phyloP scores from a whole-genome alignment of 108 stramenopile species.

The Cylindrotheca fusiformis region DNA sequence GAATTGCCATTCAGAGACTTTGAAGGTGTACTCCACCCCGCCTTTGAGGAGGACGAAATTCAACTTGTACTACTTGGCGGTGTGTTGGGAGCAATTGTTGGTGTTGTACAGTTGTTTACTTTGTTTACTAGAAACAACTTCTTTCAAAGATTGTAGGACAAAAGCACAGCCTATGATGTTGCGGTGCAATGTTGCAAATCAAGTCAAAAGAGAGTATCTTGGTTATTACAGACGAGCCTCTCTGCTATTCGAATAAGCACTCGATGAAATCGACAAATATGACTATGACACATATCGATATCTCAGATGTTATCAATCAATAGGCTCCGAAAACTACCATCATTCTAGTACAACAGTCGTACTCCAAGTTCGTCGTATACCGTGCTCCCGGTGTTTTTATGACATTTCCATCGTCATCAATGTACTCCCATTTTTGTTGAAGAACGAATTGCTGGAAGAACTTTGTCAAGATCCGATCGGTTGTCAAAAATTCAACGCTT shows the following conservation, averaged over 20 bases:
- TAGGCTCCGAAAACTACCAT: background rate
- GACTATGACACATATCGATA: background rate
- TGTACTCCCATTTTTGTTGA: slow-evolving; percentile 88
- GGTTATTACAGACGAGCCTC: too few relatives aligned
- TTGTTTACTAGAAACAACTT: slow-evolving; percentile 21
- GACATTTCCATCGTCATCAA: slow-evolving; percentile 92
- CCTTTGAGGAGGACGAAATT: slow-evolving; percentile 94
- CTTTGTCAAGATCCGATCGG: slow-evolving; percentile 81
- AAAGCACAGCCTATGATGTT: background rate
- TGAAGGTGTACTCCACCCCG: slow-evolving; percentile 90
- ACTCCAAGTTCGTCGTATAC: slow-evolving; percentile 83
- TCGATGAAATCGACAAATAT: background rate
- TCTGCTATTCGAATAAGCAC: background rate
- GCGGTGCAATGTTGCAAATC: too few relatives aligned
- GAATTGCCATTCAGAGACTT: slow-evolving; percentile 76
- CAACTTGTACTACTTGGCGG: slow-evolving; percentile 89
- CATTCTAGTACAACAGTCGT: slow-evolving; percentile 73
- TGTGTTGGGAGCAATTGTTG: slow-evolving; percentile 82
- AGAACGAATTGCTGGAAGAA: slow-evolving; percentile 86
- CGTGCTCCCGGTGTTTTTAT: slow-evolving; percentile 81
- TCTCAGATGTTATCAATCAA: background rate
- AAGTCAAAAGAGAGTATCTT: too few relatives aligned
- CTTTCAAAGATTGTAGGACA: background rate
- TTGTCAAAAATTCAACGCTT: slow-evolving; percentile 84
- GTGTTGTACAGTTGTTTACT: slow-evolving; percentile 68